These are phyloP conservation scores for Kodamaea nitidulidarum DNA, from an alignment of 805 yeast species.

Conservation along the genomic window DNA sequence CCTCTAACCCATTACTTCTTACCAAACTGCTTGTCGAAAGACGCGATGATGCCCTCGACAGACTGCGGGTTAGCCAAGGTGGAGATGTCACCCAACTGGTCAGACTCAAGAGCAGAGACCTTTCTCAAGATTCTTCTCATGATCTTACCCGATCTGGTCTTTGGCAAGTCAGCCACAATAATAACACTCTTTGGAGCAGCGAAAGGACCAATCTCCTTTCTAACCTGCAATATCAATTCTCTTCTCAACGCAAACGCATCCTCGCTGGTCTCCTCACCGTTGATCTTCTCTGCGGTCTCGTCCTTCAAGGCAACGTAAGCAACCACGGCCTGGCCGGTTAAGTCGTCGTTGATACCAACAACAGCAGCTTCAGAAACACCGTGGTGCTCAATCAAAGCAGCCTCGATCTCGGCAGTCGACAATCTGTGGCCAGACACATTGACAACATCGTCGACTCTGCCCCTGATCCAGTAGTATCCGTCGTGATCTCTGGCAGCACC, in stretches of 20 bases:
- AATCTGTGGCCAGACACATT: slow-evolving; percentile 83
- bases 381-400: slow-evolving; percentile 69
- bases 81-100: slow-evolving; percentile 75
- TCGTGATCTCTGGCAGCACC: slow-evolving; percentile 85
- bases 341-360: slow-evolving; percentile 76
- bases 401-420: slow-evolving; percentile 87
- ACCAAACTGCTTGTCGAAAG: slow-evolving; percentile 37
- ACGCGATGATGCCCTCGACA: slow-evolving; percentile 59
- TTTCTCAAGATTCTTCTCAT: slow-evolving; percentile 85
- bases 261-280: slow-evolving; percentile 31
- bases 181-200: slow-evolving; percentile 79
- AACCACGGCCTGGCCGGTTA: slow-evolving; percentile 84
- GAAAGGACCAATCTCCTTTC: slow-evolving; percentile 80
- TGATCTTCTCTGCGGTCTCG: slow-evolving; percentile 27
- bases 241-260: slow-evolving; percentile 55
- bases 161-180: slow-evolving; percentile 73
- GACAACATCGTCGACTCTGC: slow-evolving; percentile 86
- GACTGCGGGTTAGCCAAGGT: slow-evolving; percentile 75
- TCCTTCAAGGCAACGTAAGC: slow-evolving; percentile 75
- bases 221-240: slow-evolving; percentile 63
- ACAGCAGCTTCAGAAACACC: slow-evolving; percentile 77
- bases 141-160: slow-evolving; percentile 82
- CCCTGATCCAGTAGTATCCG: slow-evolving; percentile 82
- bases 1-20: slow-evolving; percentile 40
- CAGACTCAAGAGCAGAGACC: slow-evolving; percentile 70